Base-by-base conservation (phyloP, 2,329 filamentous ascomycete genomes). In the Ceratocystis albifundus region DNA sequence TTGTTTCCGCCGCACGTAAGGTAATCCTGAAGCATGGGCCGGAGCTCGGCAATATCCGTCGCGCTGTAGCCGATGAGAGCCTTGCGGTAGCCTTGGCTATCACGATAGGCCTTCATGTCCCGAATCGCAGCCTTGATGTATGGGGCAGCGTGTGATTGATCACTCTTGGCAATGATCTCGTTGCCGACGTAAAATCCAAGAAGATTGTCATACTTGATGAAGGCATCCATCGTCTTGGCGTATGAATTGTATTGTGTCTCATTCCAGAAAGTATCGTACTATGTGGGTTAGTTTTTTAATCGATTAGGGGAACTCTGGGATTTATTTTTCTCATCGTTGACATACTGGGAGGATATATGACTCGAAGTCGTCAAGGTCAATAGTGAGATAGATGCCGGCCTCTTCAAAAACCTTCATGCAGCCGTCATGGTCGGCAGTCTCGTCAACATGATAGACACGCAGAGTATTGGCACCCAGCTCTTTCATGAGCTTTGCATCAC, bases 51-150 rank as follows among this genome's bases (percentile, higher is more conserved):
- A 72, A 95, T 93, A 74, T 95, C 90, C 46, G 90, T 89, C 10
- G 90, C 90, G 7, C 89, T 91, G 77, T 96, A 96, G 65, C 91
- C 91, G 67, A 95, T 80, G 10, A 90, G 90, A 70, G 96, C 90
- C 53, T 86, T 79, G 70, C 91, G 88, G 76, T 94, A 95, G 8
- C 82, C 82, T 77, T 91, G 88, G 65, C 79, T 77, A 71, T 89
- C 82, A 67, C 89, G 83, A 76, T 96, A 91, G 5, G 85, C 84
- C 78, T 95, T 95, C 78, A 95, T 80, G 74, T 96, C 90, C 69
- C 88, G 84, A 59, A 85, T 83, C 32, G 90, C 88, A 62, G 90
- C 87, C 75, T 95, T 91, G 77, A 95, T 85, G 74, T 87, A 96
- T 1, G 90, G 89, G 7, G 90, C 90, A 41, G 88, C 87, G 30